These are phyloP conservation scores for Mycena metata DNA, from an alignment of 768 basidiomycete genomes.

Conservation along the genomic window DNA sequence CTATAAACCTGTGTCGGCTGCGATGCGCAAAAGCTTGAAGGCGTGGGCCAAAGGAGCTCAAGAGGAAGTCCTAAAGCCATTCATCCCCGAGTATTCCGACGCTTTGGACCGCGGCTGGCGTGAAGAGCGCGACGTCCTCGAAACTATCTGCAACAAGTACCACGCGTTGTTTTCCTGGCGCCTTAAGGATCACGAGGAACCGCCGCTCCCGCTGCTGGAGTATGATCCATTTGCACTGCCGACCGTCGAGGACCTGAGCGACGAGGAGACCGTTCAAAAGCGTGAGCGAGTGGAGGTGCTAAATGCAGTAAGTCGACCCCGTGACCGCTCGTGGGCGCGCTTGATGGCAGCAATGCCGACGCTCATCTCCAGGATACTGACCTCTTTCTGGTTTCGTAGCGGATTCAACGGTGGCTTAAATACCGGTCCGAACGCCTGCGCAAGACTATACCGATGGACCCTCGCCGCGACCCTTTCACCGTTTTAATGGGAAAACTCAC, in stretches of 20 bases:
- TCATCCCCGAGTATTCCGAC: not conserved
- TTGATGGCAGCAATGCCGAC: too few species aligned
- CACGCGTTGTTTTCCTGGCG: constrained; percentile 14
- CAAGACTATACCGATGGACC: not conserved
- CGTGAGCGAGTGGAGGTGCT: not conserved
- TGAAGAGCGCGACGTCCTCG: not conserved
- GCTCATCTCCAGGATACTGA: too few species aligned
- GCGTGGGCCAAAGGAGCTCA: constrained; percentile 6
- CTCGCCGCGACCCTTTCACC: not conserved
- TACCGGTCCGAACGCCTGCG: not conserved
- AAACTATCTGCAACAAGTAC: constrained; percentile 8
- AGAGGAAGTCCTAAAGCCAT: not conserved
- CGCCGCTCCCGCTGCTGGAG: not conserved
- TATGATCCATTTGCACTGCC: not conserved
- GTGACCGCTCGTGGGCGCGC: not conserved
- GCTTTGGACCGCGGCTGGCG: constrained; percentile 2
- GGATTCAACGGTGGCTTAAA: not conserved
- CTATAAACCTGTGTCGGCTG: too few species aligned
- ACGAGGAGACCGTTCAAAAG: not conserved
- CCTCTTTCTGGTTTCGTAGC: not conserved
- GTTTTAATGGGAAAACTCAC: not conserved
- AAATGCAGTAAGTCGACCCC: not conserved
- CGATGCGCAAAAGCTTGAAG: too few species aligned
- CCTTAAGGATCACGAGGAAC: constrained; percentile 17
- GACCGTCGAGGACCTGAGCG: not conserved